Evolutionary conservation across 1,284 basidiomycete genomes (phyloP).

Genomic region (Austropuccinia psidii): DNA sequence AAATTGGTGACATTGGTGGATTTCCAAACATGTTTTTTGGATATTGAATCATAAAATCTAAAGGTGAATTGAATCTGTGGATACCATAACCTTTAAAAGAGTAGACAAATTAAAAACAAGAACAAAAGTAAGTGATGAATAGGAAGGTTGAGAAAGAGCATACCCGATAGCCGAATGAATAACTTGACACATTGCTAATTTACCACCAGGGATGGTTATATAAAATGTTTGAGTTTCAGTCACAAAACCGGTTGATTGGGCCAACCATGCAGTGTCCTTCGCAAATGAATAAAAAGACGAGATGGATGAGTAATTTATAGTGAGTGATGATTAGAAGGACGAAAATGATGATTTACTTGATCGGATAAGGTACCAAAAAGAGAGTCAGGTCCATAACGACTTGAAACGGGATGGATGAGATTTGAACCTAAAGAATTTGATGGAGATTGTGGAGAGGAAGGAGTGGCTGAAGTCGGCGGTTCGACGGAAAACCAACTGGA

Average conservation of each 20-base stretch:
- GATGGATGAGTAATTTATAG: conserved; percentile 8
- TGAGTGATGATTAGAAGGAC: background rate
- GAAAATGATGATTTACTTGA: conserved; percentile 1
- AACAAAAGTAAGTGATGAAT: conserved; percentile 10
- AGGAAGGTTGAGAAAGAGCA: conserved; percentile 45
- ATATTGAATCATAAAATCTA: conserved; percentile 77
- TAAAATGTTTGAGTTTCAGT: conserved; percentile 93
- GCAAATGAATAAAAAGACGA: background rate
- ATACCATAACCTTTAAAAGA: conserved; percentile 65
- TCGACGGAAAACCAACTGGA: conserved; percentile 35
- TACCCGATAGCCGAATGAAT: conserved; percentile 93
- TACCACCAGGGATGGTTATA: conserved; percentile 71
- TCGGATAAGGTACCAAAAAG: conserved; percentile 15
- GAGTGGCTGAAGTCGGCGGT: background rate
- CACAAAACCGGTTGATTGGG: conserved; percentile 65
- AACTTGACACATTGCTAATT: conserved; percentile 75
- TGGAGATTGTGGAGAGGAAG: background rate
- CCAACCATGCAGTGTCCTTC: conserved; percentile 73
- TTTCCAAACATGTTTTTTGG: conserved; percentile 73
- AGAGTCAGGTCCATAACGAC: conserved; percentile 4
- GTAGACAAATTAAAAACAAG: background rate
- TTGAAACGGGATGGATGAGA: conserved; percentile 37
- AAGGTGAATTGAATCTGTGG: conserved; percentile 93
- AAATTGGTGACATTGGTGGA: conserved; percentile 83
- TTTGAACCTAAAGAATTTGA: background rate